A percentile compares a stretch with the other conserved stretches of the same genome.
Evolutionary conservation across 495 filamentous ascomycete genomes (phyloP).

Genomic region (Penicillium canescens): DNA sequence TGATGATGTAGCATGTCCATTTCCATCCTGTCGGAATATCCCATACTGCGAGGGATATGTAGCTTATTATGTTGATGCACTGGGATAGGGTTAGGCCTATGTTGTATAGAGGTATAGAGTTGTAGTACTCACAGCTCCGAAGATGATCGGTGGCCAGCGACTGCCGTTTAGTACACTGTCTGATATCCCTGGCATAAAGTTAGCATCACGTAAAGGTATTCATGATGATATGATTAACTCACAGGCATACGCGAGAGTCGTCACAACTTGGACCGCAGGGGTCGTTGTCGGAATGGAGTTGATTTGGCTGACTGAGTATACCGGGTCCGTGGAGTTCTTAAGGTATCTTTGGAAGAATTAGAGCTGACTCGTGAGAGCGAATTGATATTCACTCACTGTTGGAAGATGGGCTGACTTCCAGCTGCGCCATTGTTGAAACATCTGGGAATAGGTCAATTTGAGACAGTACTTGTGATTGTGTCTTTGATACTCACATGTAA

Average conservation of each 20-base stretch:
- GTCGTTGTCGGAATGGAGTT: conserved; percentile 50
- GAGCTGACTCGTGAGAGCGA: not conserved
- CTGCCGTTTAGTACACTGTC: conserved; percentile 54
- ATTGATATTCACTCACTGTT: conserved; percentile 27
- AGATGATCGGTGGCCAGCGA: conserved; percentile 56
- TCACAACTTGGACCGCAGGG: conserved; percentile 47
- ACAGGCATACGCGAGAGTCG: conserved; percentile 49
- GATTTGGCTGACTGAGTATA: conserved; percentile 41
- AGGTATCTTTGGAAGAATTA: conserved; percentile 26
- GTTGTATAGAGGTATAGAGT: too few relatives aligned
- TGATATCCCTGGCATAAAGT: conserved; percentile 33
- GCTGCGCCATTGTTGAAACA: conserved; percentile 39
- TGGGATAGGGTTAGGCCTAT: conserved; percentile 11
- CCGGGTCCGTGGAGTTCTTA: conserved; percentile 37
- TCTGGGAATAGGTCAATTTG: conserved; percentile 12
- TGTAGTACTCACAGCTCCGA: conserved; percentile 41
- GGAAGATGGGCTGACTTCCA: conserved; percentile 37
- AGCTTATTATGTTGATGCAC: conserved; percentile 39
- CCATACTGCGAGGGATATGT: conserved; percentile 43
- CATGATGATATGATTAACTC: not conserved
- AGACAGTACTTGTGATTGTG: not conserved
- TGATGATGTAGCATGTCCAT: conserved; percentile 44
- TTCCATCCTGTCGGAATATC: conserved; percentile 46
- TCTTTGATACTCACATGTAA: conserved; percentile 34
- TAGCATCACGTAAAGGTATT: not conserved